phyloP scores from a whole-genome alignment of 176 grass and related monocot genomes.

The Triticum urartu region DNA sequence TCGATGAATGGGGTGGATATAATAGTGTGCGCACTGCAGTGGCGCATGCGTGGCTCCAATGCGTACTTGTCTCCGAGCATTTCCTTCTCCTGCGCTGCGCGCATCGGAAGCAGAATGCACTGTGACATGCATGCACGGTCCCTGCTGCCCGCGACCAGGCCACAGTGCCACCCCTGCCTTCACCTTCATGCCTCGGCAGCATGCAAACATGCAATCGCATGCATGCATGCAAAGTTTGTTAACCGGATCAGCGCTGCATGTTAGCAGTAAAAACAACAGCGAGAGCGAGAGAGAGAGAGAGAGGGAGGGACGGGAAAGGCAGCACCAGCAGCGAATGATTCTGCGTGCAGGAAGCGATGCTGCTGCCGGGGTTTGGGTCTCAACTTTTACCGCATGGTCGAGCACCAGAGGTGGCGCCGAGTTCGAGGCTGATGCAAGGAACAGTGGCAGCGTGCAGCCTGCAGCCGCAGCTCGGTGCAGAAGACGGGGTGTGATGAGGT shows the following conservation, averaged over 20 bases:
- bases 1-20: too few species aligned
- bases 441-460: constrained; percentile 29
- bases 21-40: too few species aligned
- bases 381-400: constrained; percentile 17
- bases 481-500: background rate
- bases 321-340: constrained; percentile 31
- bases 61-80: constrained; percentile 37
- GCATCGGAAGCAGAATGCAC: constrained; percentile 35
- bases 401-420: constrained; percentile 17
- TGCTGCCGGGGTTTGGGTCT: too few species aligned
- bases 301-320: background rate
- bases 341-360: constrained; percentile 17
- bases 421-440: constrained; percentile 61
- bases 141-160: constrained; percentile 27
- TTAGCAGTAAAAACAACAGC: background rate
- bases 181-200: background rate
- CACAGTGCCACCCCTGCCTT: constrained; percentile 18
- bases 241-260: background rate
- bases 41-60: background rate
- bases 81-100: constrained; percentile 20
- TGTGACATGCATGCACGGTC: constrained; percentile 45
- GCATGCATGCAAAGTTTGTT: constrained; percentile 23
- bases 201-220: background rate
- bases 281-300: too few species aligned
- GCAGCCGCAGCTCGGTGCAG: background rate